phyloP scores from a whole-genome alignment of 176 grass and related monocot species.

The Raddia guianensis region DNA sequence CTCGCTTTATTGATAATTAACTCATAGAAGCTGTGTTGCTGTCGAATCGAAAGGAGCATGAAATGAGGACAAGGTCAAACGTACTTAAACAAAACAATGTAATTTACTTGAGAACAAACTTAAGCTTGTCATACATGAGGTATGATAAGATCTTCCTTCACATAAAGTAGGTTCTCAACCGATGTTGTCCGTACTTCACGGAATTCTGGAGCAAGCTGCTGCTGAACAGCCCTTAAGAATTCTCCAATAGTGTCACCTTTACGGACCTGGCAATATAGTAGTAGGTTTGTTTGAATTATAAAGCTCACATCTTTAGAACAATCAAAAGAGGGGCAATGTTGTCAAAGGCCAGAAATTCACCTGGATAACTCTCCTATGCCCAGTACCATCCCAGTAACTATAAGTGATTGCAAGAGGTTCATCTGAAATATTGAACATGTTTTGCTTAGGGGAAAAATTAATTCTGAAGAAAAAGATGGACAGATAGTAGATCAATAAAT shows the following conservation, averaged over 20 bases:
- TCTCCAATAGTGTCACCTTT: conserved; percentile 97
- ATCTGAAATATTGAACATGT: conserved; percentile 55
- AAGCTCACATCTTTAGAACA: conserved; percentile 5
- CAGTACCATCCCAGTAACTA: conserved; percentile 99
- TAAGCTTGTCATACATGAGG: conserved; percentile 72
- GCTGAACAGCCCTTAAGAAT: conserved; percentile 91
- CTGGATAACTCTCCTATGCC: conserved; percentile 87
- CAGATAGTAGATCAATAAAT: conserved; percentile 14
- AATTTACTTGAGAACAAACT: conserved; percentile 34
- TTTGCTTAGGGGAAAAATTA: conserved; percentile 26
- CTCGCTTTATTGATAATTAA: conserved; percentile 98
- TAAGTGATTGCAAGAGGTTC: conserved; percentile 94
- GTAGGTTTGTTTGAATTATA: conserved; percentile 38
- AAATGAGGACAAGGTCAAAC: conserved; percentile 20
- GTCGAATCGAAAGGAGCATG: conserved; percentile 44
- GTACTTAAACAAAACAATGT: conserved; percentile 25
- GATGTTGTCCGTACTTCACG: conserved; percentile 97
- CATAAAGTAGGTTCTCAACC: conserved; percentile 95
- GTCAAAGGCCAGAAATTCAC: conserved; percentile 38
- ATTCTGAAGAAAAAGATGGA: conserved; percentile 18
- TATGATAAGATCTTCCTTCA: conserved; percentile 99
- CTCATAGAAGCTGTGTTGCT: conserved; percentile 99
- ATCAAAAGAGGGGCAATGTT: conserved; percentile 14
- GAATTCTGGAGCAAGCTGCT: conserved; percentile 96
- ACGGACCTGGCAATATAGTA: conserved; percentile 55